Evolutionary conservation across 176 grass and related monocot genomes (phyloP).

Genomic region (Carex parvula): DNA sequence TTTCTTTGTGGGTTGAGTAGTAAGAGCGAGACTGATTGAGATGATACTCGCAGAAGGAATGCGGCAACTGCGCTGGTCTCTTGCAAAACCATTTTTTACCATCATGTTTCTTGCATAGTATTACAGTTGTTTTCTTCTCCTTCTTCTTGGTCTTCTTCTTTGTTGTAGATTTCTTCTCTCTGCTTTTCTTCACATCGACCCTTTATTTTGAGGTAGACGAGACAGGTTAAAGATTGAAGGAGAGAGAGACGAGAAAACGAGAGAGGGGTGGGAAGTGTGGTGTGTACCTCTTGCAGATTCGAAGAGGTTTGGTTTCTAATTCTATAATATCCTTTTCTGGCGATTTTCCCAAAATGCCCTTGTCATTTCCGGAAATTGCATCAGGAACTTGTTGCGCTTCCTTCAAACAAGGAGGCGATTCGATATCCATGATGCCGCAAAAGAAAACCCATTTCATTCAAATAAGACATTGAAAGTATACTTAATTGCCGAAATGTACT

Average conservation of each 20-base stretch:
- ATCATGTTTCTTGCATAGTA: constrained; percentile 22
- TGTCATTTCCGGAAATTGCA: constrained; percentile 1
- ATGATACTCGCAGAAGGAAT: constrained; percentile 21
- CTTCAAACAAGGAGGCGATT: constrained; percentile 12
- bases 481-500: constrained; percentile 7
- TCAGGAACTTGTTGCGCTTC: neutral
- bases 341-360: constrained; percentile 15
- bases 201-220: neutral
- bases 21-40: constrained; percentile 20
- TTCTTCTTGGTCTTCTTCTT: neutral
- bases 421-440: neutral
- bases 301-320: constrained; percentile 13
- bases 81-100: constrained; percentile 30
- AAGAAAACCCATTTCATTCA: neutral
- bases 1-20: neutral
- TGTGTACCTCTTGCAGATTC: constrained; percentile 2
- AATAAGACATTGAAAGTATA: neutral
- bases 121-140: neutral
- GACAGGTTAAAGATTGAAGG: neutral
- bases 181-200: neutral
- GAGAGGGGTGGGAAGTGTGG: neutral
- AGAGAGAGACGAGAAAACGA: neutral
- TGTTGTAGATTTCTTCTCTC: neutral
- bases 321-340: constrained; percentile 4
- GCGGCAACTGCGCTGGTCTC: neutral